phyloP scores from a whole-genome alignment of 768 basidiomycete genomes.

The Boletales sp. region DNA sequence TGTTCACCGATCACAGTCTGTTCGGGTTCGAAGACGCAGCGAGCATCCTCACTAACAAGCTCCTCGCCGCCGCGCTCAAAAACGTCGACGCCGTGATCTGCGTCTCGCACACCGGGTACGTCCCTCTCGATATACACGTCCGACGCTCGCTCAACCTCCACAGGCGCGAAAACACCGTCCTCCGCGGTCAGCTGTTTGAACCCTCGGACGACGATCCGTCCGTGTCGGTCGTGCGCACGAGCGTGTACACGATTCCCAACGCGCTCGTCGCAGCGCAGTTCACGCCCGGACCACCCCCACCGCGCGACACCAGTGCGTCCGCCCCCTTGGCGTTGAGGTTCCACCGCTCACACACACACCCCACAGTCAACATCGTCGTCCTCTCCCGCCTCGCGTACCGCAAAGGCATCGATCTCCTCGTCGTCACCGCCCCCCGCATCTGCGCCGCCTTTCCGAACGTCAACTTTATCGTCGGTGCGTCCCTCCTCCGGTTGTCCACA shows the following conservation, averaged over 20 bases:
- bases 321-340: background rate
- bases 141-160: no score
- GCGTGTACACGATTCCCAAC: slow-evolving; percentile 92
- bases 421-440: slow-evolving; percentile 87
- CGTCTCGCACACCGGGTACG: slow-evolving; percentile 92
- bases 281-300: slow-evolving; percentile 50
- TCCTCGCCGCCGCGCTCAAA: slow-evolving; percentile 78
- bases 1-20: slow-evolving; percentile 95
- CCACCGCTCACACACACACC: background rate
- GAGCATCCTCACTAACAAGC: slow-evolving; percentile 95
- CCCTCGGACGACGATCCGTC: slow-evolving; percentile 40
- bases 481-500: background rate
- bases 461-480: slow-evolving; percentile 76
- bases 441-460: slow-evolving; percentile 84
- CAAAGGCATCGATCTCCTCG: slow-evolving; percentile 94
- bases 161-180: slow-evolving; percentile 96
- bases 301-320: slow-evolving; percentile 54
- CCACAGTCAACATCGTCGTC: slow-evolving; percentile 83
- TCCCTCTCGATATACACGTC: no score
- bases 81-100: slow-evolving; percentile 95
- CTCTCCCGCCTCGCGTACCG: slow-evolving; percentile 89
- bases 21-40: slow-evolving; percentile 98
- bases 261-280: slow-evolving; percentile 87
- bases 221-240: slow-evolving; percentile 44
- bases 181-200: slow-evolving; percentile 77